Base-by-base conservation (phyloP, 768 basidiomycete species). In the Ramaria rubella region DNA sequence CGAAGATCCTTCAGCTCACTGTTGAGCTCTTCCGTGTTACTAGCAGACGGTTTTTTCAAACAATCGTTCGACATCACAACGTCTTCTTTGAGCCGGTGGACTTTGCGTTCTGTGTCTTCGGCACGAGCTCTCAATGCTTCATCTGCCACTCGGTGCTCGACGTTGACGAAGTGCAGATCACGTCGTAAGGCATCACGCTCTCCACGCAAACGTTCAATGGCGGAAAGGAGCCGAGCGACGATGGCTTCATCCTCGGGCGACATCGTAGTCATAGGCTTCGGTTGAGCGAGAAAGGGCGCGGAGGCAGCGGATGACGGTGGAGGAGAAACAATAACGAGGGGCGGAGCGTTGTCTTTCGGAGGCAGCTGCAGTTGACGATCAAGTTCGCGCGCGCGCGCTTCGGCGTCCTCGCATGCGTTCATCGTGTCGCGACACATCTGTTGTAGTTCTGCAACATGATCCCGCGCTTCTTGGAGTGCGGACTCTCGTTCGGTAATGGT, bases 161-260 rank as follows among this genome's bases (percentile, higher is more conserved):
- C 73, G 60, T 86, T 77, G 53, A 85, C 70, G 68, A 90, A 91
- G 49, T 86, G 76, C 14, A 90, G 68, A 53, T 85, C 77, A 5
- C 82, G 77, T 50, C 77, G 77, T 26, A 88, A 74, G 45, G 68
- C 72, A 59, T 90, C 83, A 4, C 87, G 76, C 61, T 90, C 86
- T 4, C 68, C 67, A 4, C 88, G 82, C 45, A 90, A 72, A 31
- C 87, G 80, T n/a, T 82, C 79, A 42, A 87, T 72, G 1, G 87
- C 82, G 26, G 68, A 68, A 49, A 90, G 72, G 23, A 90, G 73
- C 36, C 77, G 79, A 59, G 80, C 80, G 31, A 86, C 73, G 43
- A 11, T 70, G 65, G 31, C 69, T 62, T 43, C 70, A 64, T 40
- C 75, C 70, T 45, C 42, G 27, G 58, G n/a, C 19, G 58, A 43